A percentile compares a stretch with the other conserved stretches of the same genome.
Conservation (phyloP, 306 rosid genomes). For the Argentina anserina region DNA sequence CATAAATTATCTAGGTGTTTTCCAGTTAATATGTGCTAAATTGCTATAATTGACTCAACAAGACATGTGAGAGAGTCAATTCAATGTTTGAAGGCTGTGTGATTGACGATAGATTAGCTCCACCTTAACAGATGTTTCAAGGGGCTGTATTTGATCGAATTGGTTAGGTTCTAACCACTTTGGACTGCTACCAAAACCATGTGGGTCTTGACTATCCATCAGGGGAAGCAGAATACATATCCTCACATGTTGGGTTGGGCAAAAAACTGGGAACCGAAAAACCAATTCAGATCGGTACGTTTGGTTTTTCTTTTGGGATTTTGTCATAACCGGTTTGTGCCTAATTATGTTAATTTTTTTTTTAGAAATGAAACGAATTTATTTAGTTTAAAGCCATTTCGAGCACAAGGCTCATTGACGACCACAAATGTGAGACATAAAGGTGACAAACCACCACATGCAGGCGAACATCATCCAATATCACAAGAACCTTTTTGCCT, state of each 20-base stretch:
- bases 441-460: too few relatives aligned
- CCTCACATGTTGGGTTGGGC: background rate
- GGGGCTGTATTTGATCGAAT: background rate
- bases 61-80: background rate
- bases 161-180: background rate
- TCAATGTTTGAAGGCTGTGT: background rate
- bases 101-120: background rate
- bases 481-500: too few relatives aligned
- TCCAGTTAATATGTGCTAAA: background rate
- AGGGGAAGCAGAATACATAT: conserved; percentile 16
- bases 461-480: too few relatives aligned
- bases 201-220: conserved; percentile 29
- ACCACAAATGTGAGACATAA: too few relatives aligned
- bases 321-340: too few relatives aligned
- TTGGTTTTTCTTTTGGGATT: too few relatives aligned
- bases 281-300: too few relatives aligned
- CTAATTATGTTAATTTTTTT: too few relatives aligned
- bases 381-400: too few relatives aligned
- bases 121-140: background rate
- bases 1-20: background rate
- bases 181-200: conserved; percentile 6
- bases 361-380: too few relatives aligned
- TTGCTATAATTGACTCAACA: background rate
- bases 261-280: too few relatives aligned
- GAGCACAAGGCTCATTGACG: too few relatives aligned